A percentile compares a stretch with the other conserved stretches of the same genome.
These are phyloP conservation scores for Candida chauliodis DNA, from an alignment of 805 yeast genomes.

Conservation along the genomic window DNA sequence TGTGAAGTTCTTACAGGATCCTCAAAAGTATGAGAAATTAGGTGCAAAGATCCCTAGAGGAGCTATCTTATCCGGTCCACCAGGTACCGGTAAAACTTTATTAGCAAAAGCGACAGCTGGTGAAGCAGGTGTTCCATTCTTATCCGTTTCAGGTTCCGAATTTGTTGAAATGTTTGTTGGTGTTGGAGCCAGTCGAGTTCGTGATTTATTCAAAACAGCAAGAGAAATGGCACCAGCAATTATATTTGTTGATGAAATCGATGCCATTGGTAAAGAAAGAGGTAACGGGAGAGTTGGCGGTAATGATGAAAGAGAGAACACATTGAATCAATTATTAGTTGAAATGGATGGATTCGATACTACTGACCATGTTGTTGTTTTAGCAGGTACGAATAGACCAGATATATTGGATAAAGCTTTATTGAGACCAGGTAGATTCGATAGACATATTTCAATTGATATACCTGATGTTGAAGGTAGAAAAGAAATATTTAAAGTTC, in stretches of 20 bases:
- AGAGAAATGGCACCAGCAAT: constrained; percentile 88
- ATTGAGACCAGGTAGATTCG: constrained; percentile 93
- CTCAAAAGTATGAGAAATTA: constrained; percentile 75
- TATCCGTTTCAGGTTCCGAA: constrained; percentile 89
- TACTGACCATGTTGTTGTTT: constrained; percentile 86
- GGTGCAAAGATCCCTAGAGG: constrained; percentile 97
- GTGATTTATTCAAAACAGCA: constrained; percentile 88
- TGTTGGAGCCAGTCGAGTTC: constrained; percentile 92
- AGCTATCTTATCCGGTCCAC: constrained; percentile 91
- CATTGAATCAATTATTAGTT: constrained; percentile 85
- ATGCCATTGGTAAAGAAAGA: constrained; percentile 90
- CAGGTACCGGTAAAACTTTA: constrained; percentile 95
- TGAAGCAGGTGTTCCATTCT: constrained; percentile 92
- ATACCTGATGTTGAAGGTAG: constrained; percentile 88
- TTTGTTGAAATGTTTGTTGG: constrained; percentile 98
- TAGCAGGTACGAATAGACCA: constrained; percentile 93
- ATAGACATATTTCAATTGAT: constrained; percentile 82
- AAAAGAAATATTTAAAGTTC: constrained; percentile 80
- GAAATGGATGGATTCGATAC: constrained; percentile 94
- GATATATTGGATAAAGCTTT: constrained; percentile 88
- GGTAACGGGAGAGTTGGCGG: constrained; percentile 71
- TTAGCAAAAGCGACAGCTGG: constrained; percentile 96
- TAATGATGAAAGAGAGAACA: constrained; percentile 91
- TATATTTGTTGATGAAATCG: constrained; percentile 90
- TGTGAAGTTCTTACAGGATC: constrained; percentile 83